Evolutionary conservation across 2,329 filamentous ascomycete species (phyloP), one percentile per base, ranked within the genome.

Genomic region (Fusarium annulatum): DNA sequence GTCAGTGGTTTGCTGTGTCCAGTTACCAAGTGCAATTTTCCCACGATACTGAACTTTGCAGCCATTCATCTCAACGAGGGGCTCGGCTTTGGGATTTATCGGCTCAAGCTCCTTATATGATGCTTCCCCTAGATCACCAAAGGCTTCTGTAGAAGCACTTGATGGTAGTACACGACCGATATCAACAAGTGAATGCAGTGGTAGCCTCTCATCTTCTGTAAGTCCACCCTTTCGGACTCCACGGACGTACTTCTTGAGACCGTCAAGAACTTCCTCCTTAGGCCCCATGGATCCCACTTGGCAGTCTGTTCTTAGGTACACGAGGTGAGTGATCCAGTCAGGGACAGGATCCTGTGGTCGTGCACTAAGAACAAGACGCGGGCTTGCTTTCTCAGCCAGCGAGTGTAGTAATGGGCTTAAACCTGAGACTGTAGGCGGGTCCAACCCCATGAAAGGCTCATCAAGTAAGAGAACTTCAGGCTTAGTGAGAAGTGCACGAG

Each of bases 371-470:
- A 98, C 85, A 30, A 98, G 84, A 38, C 94, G 88, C 1, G 95
- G 95, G 11, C 86, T 87, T 19, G 88, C 88, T 55, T 87, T 88
- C 66, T 89, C 86, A 0, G 94, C 93, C 63, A 98, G 83, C 1
- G 86, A 86, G 72, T 90, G 84, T 28, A 98, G 84, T 52, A 98
- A 85, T 1, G 88, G 86, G 45, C 93, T 96, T 74, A 98, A 84
- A 3, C 89, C 88, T 18, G 88, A 86, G 18, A 94, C 89, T 0
- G 95, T 97, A 10, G 91, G 92, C 19, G 96, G 96, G 81, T 98
- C 96, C 21, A 99, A 86, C 0, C 96, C 96, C 93, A 98, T 97
- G 79, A 98, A 98, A 2, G 96, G 96, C 77, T 97, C 96, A 82
- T 99, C 96, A 5, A 97, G 86, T 59, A 98, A 86, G 69, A 99